These are phyloP conservation scores for Syncephalis plumigaleata DNA, from an alignment of 371 early-diverging fungal genomes.

Conservation along the genomic window DNA sequence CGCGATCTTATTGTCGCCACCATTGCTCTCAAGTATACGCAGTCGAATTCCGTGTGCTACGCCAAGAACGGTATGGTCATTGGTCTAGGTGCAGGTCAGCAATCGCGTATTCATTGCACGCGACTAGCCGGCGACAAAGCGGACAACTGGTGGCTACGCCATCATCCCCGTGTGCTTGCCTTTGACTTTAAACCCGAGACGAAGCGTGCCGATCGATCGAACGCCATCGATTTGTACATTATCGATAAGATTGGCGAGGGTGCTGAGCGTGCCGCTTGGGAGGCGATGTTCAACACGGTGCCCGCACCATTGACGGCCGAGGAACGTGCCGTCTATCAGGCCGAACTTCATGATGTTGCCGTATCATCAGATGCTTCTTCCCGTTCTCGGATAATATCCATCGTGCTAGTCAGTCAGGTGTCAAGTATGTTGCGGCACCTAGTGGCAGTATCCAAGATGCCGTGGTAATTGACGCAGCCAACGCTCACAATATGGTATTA, in stretches of 20 bases:
- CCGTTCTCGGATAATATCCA: conserved; percentile 94
- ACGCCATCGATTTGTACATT: conserved; percentile 91
- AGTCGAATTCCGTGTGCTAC: conserved; percentile 95
- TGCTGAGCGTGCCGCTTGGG: conserved; percentile 62
- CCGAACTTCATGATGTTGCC: conserved; percentile 48
- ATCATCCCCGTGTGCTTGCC: conserved; percentile 77
- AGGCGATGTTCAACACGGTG: conserved; percentile 52
- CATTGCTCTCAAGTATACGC: conserved; percentile 94
- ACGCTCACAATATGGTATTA: conserved; percentile 64
- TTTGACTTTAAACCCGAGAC: conserved; percentile 69
- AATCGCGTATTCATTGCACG: conserved; percentile 94
- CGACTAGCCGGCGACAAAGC: conserved; percentile 97
- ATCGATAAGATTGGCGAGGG: conserved; percentile 69
- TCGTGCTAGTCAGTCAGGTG: conserved; percentile 76
- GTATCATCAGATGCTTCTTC: conserved; percentile 96
- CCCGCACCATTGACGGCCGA: conserved; percentile 63
- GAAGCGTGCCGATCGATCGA: conserved; percentile 91
- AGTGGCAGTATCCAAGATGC: conserved; percentile 81
- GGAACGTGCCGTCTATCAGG: conserved; percentile 66
- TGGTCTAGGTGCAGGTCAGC: conserved; percentile 96
- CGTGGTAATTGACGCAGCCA: conserved; percentile 66
- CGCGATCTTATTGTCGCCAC: conserved; percentile 89
- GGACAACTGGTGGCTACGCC: conserved; percentile 95
- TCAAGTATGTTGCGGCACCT: conserved; percentile 76
- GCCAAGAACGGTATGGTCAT: conserved; percentile 96